Evolutionary conservation across 352 stramenopile species (phyloP), one percentile per base, ranked within the genome.

Genomic region (Phytophthora foliorum): DNA sequence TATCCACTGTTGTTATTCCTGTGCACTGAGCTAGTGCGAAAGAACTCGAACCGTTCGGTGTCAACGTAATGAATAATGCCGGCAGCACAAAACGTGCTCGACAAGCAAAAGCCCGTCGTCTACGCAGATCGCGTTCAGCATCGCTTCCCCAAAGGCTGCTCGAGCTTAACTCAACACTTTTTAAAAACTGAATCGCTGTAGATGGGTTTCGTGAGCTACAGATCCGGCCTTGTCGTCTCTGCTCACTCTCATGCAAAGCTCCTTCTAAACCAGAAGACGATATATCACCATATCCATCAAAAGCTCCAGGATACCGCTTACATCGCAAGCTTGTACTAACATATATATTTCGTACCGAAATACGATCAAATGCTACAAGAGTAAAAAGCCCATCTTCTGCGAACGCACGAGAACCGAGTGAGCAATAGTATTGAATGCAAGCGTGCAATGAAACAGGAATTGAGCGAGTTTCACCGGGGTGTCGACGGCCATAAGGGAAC

Each of bases 321-420:
- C 41, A 48, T 10, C 41, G 41, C 14, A 48, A 48, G 13, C 41
- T 24, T 11, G 25, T 4, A 17, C 25, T 48, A 6, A 48, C 16
- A 25, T 48, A 48, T 17, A 48, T 48, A 48, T 48, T 48, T 24
- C n/a, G 6, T 17, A 48, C 25, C 11, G 41, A 22, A 24, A 48
- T 48, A 48, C 11, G 11, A 24, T 48, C 41, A 24, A 48, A 48
- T 14, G n/a, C 41, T 25, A 48, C 41, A 25, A 48, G 17, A 17
- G 38, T 44, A 44, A 44, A 44, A n/a, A 44, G 38, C 17, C 17
- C 38, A 44, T 44, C 38, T 44, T 48, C 41, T 25, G 41, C 41
- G 14, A 48, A 48, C 6, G 41, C 41, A 11, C 41, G 16, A 25
- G 41, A 48, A 17, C 41, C 25, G 16, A 25, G 11, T 25, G 41